Percentiles rank a stretch among this genome's conserved stretches.
Conservation (phyloP, 495 filamentous ascomycete genomes). For the Xylaria palmicola region DNA sequence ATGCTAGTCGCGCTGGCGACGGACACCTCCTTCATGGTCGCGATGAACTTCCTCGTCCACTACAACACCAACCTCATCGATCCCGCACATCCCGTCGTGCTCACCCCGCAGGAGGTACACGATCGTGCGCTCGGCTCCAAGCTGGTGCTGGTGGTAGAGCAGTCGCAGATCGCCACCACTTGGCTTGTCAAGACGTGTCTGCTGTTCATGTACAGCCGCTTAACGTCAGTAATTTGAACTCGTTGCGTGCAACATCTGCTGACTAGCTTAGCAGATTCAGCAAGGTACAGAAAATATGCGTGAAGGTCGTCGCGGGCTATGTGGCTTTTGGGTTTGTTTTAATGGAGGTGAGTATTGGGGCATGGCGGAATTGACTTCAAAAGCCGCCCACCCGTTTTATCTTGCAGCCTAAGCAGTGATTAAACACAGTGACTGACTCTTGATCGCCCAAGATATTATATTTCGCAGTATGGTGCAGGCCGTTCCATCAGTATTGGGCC, state of each 20-base stretch:
- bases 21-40: slow-evolving; percentile 30
- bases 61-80: slow-evolving; percentile 60
- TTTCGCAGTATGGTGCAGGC: slow-evolving; percentile 63
- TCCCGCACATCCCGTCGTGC: slow-evolving; percentile 46
- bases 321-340: slow-evolving; percentile 55
- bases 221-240: slow-evolving; percentile 41
- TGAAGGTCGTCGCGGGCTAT: slow-evolving; percentile 57
- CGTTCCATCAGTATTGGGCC: slow-evolving; percentile 62
- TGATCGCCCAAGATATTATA: slow-evolving; percentile 44
- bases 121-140: slow-evolving; percentile 55
- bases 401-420: too few relatives aligned
- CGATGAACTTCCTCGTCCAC: slow-evolving; percentile 57
- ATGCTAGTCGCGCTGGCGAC: slow-evolving; percentile 12
- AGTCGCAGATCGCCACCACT: slow-evolving; percentile 42
- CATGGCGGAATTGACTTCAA: too few relatives aligned
- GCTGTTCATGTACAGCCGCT: slow-evolving; percentile 51
- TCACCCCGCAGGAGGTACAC: slow-evolving; percentile 48
- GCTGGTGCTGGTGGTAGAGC: slow-evolving; percentile 48
- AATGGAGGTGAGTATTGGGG: slow-evolving; percentile 51
- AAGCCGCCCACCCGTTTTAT: too few relatives aligned
- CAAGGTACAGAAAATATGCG: slow-evolving; percentile 45
- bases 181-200: slow-evolving; percentile 58
- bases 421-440: not conserved
- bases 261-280: slow-evolving; percentile 19
- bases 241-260: not conserved